Percentiles rank a stretch among this genome's conserved stretches.
phyloP scores from a whole-genome alignment of 2,329 filamentous ascomycete species.

The Tothia fuscella region DNA sequence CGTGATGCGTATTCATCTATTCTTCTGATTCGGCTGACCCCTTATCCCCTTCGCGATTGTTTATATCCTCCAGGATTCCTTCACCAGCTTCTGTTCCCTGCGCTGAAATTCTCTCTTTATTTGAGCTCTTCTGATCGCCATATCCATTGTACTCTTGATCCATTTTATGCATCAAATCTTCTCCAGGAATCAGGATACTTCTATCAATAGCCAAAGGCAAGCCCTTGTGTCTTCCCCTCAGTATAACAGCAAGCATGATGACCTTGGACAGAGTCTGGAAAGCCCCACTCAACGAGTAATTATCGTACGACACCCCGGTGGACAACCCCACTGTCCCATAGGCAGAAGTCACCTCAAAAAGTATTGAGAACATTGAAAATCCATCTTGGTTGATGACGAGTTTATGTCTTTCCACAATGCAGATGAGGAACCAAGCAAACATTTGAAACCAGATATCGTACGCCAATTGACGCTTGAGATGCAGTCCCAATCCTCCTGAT shows the following conservation, averaged over 20 bases:
- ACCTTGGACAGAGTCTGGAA: constrained; percentile 46
- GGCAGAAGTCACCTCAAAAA: constrained; percentile 45
- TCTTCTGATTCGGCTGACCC: no score
- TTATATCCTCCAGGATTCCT: no score
- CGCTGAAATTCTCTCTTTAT: no score
- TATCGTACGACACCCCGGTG: constrained; percentile 41
- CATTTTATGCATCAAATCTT: constrained; percentile 24
- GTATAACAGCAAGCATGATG: constrained; percentile 44
- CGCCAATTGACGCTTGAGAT: constrained; percentile 52
- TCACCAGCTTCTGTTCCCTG: no score
- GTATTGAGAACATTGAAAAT: constrained; percentile 21
- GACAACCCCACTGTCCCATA: constrained; percentile 53
- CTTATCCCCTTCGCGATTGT: no score
- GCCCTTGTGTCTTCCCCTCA: constrained; percentile 25
- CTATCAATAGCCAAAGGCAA: constrained; percentile 21
- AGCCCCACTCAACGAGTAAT: constrained; percentile 44
- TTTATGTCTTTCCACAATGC: constrained; percentile 46
- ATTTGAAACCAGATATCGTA: constrained; percentile 58
- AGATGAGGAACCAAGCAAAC: constrained; percentile 47
- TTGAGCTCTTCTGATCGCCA: constrained; percentile 6
- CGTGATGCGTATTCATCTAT: no score
- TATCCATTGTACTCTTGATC: constrained; percentile 18
- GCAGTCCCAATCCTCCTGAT: constrained; percentile 27
- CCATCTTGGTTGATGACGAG: constrained; percentile 30
- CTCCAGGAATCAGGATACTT: constrained; percentile 21